Evolutionary conservation across 2,329 filamentous ascomycete genomes (phyloP).

Genomic region (Parastagonospora nodorum): DNA sequence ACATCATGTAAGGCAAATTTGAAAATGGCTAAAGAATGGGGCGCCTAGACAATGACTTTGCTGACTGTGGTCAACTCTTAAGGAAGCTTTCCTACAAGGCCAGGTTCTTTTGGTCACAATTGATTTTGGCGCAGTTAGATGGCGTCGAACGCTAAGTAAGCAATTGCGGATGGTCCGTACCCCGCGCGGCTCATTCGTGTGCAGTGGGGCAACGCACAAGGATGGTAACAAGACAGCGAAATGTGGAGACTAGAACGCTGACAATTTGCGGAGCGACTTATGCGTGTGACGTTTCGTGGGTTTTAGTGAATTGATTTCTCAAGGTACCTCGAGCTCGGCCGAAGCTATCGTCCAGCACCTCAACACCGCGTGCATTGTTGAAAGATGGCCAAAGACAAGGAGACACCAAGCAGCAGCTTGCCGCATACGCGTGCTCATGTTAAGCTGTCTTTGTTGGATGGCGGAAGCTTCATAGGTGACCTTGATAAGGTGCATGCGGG

Average conservation of each 20-base stretch:
- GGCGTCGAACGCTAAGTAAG: too few relatives aligned
- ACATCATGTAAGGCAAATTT: conserved; percentile 13
- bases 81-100: too few relatives aligned
- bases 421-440: conserved; percentile 28
- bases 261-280: too few relatives aligned
- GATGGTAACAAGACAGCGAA: background rate
- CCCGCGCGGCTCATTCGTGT: background rate
- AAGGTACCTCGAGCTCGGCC: background rate
- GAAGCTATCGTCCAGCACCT: background rate
- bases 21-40: background rate
- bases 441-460: conserved; percentile 35
- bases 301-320: background rate
- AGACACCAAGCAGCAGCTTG: background rate
- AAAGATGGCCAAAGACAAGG: background rate
- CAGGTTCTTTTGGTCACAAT: too few relatives aligned
- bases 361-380: background rate
- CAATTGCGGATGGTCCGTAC: background rate
- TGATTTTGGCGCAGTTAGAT: too few relatives aligned
- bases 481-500: conserved; percentile 34
- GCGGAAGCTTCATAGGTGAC: conserved; percentile 40
- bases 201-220: conserved; percentile 5
- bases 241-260: conserved; percentile 1
- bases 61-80: too few relatives aligned
- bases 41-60: background rate
- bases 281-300: too few relatives aligned